phyloP scores from a whole-genome alignment of 2,329 filamentous ascomycete genomes.

The Diaporthe velutina region DNA sequence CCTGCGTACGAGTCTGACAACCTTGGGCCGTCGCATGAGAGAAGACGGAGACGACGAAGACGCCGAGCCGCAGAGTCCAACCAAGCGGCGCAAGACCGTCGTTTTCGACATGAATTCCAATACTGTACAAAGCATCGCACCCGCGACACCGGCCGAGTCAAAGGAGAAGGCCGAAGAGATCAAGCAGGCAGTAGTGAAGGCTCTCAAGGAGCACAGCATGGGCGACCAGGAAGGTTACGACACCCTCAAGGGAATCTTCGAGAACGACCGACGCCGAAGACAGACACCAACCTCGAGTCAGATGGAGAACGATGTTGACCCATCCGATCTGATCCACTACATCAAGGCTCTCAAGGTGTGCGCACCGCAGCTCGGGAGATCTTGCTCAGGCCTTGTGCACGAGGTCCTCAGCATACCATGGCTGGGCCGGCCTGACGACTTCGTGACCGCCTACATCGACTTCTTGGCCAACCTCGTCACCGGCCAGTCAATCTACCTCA shows the following conservation, averaged over 20 bases:
- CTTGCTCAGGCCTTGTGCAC: constrained; percentile 70
- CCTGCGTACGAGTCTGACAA: constrained; percentile 28
- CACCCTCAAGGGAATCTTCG: constrained; percentile 70
- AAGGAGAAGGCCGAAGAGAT: constrained; percentile 69
- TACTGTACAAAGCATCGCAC: constrained; percentile 67
- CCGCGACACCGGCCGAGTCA: constrained; percentile 66
- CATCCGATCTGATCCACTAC: constrained; percentile 71
- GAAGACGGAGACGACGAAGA: constrained; percentile 53
- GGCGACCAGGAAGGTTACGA: constrained; percentile 73
- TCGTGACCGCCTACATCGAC: constrained; percentile 75
- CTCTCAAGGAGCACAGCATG: constrained; percentile 68
- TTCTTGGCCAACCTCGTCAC: constrained; percentile 82
- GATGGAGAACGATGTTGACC: constrained; percentile 62
- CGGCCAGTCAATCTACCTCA: constrained; percentile 84
- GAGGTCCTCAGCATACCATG: constrained; percentile 72
- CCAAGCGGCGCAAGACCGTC: constrained; percentile 67
- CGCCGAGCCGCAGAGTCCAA: constrained; percentile 57
- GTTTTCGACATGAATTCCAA: constrained; percentile 71
- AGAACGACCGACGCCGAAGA: constrained; percentile 60
- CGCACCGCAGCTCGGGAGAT: constrained; percentile 70
- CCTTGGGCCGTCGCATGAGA: constrained; percentile 33
- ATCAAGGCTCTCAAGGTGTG: constrained; percentile 73
- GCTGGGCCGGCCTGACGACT: constrained; percentile 74
- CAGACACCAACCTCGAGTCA: constrained; percentile 44
- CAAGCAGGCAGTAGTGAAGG: constrained; percentile 66